phyloP scores from a whole-genome alignment of 2,329 filamentous ascomycete genomes.

The Hypoxylon sp. region DNA sequence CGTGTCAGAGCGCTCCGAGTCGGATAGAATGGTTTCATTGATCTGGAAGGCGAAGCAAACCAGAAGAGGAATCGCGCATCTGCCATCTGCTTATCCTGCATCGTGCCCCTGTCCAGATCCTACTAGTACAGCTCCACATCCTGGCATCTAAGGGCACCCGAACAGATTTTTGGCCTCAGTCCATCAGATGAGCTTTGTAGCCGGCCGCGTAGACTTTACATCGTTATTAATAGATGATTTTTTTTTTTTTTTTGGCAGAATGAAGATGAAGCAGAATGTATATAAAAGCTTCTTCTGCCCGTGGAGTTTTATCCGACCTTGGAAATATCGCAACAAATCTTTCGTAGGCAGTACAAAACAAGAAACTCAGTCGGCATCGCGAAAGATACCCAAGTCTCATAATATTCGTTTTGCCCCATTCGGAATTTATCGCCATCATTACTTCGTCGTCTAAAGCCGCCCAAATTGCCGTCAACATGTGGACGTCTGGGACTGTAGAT shows the following conservation, averaged over 20 bases:
- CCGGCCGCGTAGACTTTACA: neutral
- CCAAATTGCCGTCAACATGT: constrained; percentile 15
- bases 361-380: neutral
- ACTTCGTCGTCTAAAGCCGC: neutral
- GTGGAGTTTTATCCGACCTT: neutral
- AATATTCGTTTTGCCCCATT: neutral
- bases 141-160: neutral
- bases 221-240: neutral
- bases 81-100: constrained; percentile 42
- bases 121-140: neutral
- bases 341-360: neutral
- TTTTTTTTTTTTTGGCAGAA: too few relatives aligned
- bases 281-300: neutral
- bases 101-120: neutral
- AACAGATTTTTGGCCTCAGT: neutral
- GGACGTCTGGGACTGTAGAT: constrained; percentile 25
- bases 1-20: constrained; percentile 13
- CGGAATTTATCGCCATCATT: neutral
- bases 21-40: neutral
- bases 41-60: neutral
- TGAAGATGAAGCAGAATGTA: neutral
- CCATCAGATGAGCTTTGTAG: neutral
- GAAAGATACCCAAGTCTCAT: neutral
- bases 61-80: constrained; percentile 12
- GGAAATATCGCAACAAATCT: neutral